Evolutionary conservation across 306 rosid species (phyloP).

Genomic region (Malus fusca): DNA sequence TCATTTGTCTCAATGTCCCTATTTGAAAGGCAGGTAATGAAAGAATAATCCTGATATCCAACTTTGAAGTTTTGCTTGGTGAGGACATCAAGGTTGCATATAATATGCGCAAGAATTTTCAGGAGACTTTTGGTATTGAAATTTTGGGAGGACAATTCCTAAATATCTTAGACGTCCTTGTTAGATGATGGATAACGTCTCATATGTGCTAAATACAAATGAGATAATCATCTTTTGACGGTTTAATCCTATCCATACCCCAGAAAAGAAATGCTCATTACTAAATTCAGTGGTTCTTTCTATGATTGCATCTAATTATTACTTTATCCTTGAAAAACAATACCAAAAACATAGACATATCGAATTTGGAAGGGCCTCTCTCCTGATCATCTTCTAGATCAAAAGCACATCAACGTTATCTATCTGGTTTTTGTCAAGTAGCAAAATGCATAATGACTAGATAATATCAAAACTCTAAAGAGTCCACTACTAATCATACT

Average conservation of each 20-base stretch:
- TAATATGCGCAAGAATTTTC: background rate
- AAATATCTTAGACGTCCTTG: no score
- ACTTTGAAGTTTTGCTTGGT: background rate
- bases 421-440: background rate
- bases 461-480: no score
- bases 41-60: background rate
- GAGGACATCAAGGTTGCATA: background rate
- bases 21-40: slow-evolving; percentile 1
- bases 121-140: background rate
- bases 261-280: background rate
- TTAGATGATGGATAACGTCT: no score
- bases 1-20: background rate
- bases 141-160: background rate
- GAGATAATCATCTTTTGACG: background rate
- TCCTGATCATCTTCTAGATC: background rate
- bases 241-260: background rate
- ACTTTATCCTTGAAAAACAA: no score
- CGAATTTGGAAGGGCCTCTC: background rate
- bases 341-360: no score
- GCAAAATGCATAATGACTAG: background rate
- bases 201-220: no score
- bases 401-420: background rate
- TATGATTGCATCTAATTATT: background rate
- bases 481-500: no score
- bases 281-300: background rate